phyloP scores from a whole-genome alignment of 2,329 filamentous ascomycete genomes.

The Sporothrix curviconia region DNA sequence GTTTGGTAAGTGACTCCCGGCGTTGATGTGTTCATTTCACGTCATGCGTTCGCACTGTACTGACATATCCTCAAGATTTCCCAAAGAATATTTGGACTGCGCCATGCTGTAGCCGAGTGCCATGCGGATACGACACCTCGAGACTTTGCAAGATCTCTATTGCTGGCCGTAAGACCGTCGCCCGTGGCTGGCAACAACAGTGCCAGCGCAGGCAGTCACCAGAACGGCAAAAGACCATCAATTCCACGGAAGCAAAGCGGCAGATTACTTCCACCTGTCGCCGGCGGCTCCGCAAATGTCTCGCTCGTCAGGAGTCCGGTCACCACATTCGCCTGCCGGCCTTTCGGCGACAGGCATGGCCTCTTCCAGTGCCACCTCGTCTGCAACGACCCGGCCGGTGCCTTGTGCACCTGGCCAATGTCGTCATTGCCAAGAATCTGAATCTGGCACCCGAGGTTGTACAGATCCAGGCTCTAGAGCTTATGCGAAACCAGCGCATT shows the following conservation, averaged over 20 bases:
- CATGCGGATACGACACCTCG: slow-evolving; percentile 67
- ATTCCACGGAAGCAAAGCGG: not conserved
- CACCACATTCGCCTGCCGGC: not conserved
- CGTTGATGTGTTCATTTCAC: too few species aligned
- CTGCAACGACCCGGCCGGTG: slow-evolving; percentile 16
- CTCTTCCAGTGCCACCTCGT: slow-evolving; percentile 12
- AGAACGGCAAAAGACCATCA: too few species aligned
- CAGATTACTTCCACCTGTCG: slow-evolving; percentile 22
- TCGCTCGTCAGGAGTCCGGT: not conserved
- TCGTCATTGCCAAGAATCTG: slow-evolving; percentile 76
- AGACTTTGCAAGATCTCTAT: slow-evolving; percentile 67
- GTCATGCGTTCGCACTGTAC: too few species aligned
- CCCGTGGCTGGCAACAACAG: slow-evolving; percentile 25
- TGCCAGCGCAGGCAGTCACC: slow-evolving; percentile 2
- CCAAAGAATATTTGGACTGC: slow-evolving; percentile 64
- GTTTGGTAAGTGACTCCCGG: slow-evolving; percentile 46
- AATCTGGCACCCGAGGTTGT: slow-evolving; percentile 66
- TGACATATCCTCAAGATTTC: slow-evolving; percentile 45
- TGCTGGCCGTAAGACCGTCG: slow-evolving; percentile 34
- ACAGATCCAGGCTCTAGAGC: slow-evolving; percentile 73
- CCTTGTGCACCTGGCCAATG: slow-evolving; percentile 61
- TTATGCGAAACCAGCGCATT: slow-evolving; percentile 73
- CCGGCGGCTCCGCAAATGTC: slow-evolving; percentile 2
- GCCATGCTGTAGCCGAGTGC: slow-evolving; percentile 65
- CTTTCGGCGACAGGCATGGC: not conserved